Evolutionary conservation across 2,329 filamentous ascomycete genomes (phyloP).

Genomic region (Chalaropsis thielavioides): DNA sequence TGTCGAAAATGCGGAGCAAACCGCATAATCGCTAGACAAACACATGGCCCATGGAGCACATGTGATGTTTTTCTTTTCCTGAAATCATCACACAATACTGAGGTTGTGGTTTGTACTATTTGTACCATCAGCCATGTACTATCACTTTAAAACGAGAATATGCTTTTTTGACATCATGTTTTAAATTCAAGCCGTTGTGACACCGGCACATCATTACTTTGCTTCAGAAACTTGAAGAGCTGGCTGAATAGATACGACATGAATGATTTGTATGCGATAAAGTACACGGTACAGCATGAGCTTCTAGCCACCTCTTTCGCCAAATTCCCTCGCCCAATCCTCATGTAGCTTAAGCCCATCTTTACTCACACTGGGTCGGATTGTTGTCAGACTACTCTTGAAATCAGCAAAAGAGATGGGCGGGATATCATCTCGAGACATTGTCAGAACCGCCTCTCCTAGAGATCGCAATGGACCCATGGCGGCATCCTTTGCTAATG

Average conservation of each 20-base stretch:
- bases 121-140: slow-evolving; percentile 15
- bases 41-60: background rate
- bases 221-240: background rate
- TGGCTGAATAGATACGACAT: background rate
- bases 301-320: slow-evolving; percentile 65
- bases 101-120: slow-evolving; percentile 13
- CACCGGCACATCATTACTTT: background rate
- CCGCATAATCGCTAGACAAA: background rate
- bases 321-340: slow-evolving; percentile 86
- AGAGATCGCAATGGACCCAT: slow-evolving; percentile 89
- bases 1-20: background rate
- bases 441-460: slow-evolving; percentile 76
- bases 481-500: slow-evolving; percentile 89
- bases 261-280: background rate
- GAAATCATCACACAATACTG: background rate
- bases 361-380: slow-evolving; percentile 78
- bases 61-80: background rate
- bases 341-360: slow-evolving; percentile 79
- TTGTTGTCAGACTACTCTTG: slow-evolving; percentile 64
- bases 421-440: slow-evolving; percentile 87
- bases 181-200: background rate
- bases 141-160: background rate
- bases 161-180: background rate
- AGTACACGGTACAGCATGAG: background rate
- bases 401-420: slow-evolving; percentile 78